Evolutionary conservation across 2,329 filamentous ascomycete genomes (phyloP), one percentile per base, ranked within the genome.

Genomic region (Pseudogymnoascus sp.): DNA sequence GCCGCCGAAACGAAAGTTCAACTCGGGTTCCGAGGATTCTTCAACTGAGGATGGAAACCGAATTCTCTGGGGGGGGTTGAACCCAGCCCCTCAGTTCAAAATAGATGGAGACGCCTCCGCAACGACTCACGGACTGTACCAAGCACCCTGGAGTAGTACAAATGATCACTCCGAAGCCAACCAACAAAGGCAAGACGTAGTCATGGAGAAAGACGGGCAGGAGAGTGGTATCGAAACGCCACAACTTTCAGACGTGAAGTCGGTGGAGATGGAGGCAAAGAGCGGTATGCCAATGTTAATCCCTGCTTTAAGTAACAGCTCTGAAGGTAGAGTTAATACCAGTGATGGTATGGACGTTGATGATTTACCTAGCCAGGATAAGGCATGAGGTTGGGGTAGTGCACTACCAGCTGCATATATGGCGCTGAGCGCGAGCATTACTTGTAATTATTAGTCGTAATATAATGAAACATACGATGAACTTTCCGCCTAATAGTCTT

Each of bases 1-100:
- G 33, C 59, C 59, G 21, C 59, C 59, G 38, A 60, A 60, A 14
- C 59, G 59, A 25, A 60, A 60, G n/a, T 60, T 60, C 25, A 42
- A 60, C 38, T 33, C 28, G 50, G 8, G n/a, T 56, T 21, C 50
- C 5, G 28, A 56, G n/a, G 50, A 56, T 33, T 33, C 50, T 18
- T 33, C 50, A 5, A 28, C 33, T 60, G 59, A 42, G 38, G 38
- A 60, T 60, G 35, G 59, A 40, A 42, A 35, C 38, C 38, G 56
- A 31, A 12, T 2, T 11, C 18, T 35, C 21, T 25, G 25, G 16
- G 59, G 35, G 10, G 59, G 59, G 2, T 16, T 42, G 33, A 38
- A 33, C 33, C 18, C 59, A 5, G 31, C 31, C 16, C 59, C 59
- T 40, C 59, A 35, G 18, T 31, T 12, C 50, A 35, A 35, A 56